Evolutionary conservation across 1,284 basidiomycete genomes (phyloP).

Genomic region (Ustilago loliicola): DNA sequence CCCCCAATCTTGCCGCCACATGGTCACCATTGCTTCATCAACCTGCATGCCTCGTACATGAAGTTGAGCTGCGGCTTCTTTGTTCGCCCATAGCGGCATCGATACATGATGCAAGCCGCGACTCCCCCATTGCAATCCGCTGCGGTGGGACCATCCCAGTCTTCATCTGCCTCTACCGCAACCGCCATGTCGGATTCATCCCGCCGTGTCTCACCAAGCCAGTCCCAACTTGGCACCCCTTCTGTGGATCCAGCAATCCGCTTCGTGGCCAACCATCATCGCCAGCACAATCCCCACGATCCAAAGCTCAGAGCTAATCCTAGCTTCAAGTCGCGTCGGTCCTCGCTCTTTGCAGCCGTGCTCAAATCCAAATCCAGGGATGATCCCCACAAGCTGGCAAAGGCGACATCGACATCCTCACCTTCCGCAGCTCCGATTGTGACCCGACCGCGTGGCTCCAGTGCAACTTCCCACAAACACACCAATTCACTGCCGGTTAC

Average conservation of each 20-base stretch:
- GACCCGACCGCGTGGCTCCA: slow-evolving; percentile 4
- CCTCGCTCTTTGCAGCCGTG: slow-evolving; percentile 37
- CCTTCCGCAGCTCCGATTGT: neutral
- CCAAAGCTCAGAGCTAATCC: slow-evolving; percentile 41
- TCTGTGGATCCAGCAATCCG: slow-evolving; percentile 6
- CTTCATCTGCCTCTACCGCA: slow-evolving; percentile 1
- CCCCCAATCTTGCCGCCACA: neutral
- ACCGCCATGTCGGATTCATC: neutral
- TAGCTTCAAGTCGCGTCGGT: slow-evolving; percentile 39
- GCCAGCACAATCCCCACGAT: slow-evolving; percentile 48
- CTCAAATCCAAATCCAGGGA: slow-evolving; percentile 34
- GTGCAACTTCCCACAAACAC: slow-evolving; percentile 10
- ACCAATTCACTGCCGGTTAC: slow-evolving; percentile 13
- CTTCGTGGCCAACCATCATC: slow-evolving; percentile 51
- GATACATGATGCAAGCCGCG: slow-evolving; percentile 15
- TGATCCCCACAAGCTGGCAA: slow-evolving; percentile 10
- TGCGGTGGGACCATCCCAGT: neutral
- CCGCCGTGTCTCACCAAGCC: slow-evolving; percentile 6
- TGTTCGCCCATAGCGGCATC: slow-evolving; percentile 7
- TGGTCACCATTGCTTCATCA: neutral
- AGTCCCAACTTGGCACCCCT: neutral
- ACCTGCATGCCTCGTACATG: slow-evolving; percentile 1
- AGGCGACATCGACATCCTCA: neutral
- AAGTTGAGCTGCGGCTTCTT: slow-evolving; percentile 1
- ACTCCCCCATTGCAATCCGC: slow-evolving; percentile 3